Evolutionary conservation across 441 rosid genomes (phyloP), one percentile per base, ranked within the genome.

Genomic region (Corymbia citriodora): DNA sequence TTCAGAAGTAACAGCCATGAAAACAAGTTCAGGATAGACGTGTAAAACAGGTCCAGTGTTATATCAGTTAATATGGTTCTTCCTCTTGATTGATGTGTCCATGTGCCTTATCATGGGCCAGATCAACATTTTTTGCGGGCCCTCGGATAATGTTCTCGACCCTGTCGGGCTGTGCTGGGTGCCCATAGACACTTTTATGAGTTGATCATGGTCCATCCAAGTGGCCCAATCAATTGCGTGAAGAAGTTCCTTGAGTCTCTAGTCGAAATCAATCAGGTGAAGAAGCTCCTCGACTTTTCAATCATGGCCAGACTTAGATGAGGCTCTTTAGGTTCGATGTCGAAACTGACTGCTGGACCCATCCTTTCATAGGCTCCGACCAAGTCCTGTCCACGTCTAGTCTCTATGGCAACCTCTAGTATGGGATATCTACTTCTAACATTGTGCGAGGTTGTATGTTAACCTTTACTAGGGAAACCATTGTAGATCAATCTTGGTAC

Each of bases 331-430:
- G 5, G n/a, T 40, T 74, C 4, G 18, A 74, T 74, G 85, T 74
- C 0, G 85, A 74, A n/a, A 14, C 85, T 1, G 0, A 7, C 52
- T 23, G n/a, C 29, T 74, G 25, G 52, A 45, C 83, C 50, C 0
- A 29, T 74, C 17, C n/a, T 21, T 74, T 25, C 7, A 21, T 50
- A 21, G 50, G n/a, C 17, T 21, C 5, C 16, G 1, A 5, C 16
- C 2, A 17, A 1, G 29, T 74, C 52, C 6, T 33, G 27, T 1
- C 85, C 52, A 18, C 1, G 52, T 74, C 85, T 7, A 0, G 50
- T 40, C 85, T 21, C 27, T 40, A 17, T 4, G 14, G 85, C 85
- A 40, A 74, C 17, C 17, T 45, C 17, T 23, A 40, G 10, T 40
- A 23, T 40, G 48, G 21, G 29, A 11, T 7, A 2, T 74, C 13